phyloP scores from a whole-genome alignment of 2,329 filamentous ascomycete species.

The Parafenestella ontariensis region DNA sequence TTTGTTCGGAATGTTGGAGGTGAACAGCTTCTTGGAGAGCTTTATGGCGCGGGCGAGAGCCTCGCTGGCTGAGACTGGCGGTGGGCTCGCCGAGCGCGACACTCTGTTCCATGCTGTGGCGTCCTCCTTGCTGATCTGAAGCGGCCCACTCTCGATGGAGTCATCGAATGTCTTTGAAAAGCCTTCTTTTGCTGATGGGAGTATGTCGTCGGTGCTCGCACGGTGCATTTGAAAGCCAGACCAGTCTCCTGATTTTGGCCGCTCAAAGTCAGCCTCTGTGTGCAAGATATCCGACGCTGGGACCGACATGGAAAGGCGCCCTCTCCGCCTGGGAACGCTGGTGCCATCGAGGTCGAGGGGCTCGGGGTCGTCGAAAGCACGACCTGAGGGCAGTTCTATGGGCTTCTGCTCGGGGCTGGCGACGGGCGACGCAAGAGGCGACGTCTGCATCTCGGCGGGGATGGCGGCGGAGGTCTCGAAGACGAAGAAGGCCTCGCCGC shows the following conservation, averaged over 20 bases:
- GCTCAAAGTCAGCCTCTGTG: slow-evolving; percentile 19
- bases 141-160: slow-evolving; percentile 31
- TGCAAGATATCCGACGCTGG: slow-evolving; percentile 31
- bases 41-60: slow-evolving; percentile 83
- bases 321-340: slow-evolving; percentile 26
- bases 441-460: slow-evolving; percentile 92
- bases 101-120: slow-evolving; percentile 45
- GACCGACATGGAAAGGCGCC: slow-evolving; percentile 41
- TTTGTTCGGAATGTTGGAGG: slow-evolving; percentile 88
- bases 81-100: slow-evolving; percentile 75
- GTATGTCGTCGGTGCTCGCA: slow-evolving; percentile 61
- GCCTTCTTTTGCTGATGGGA: slow-evolving; percentile 54
- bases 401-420: slow-evolving; percentile 75
- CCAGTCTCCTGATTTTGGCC: slow-evolving; percentile 46
- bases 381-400: slow-evolving; percentile 53
- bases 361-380: slow-evolving; percentile 71
- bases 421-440: slow-evolving; percentile 88
- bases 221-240: slow-evolving; percentile 48
- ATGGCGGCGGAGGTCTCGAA: slow-evolving; percentile 94
- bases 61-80: slow-evolving; percentile 73
- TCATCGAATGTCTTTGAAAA: slow-evolving; percentile 44
- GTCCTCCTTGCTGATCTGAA: slow-evolving; percentile 43
- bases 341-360: slow-evolving; percentile 68
- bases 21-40: slow-evolving; percentile 85
- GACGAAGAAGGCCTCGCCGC: slow-evolving; percentile 97